Base-by-base conservation (phyloP, 208 protist genomes). In the Leishmania gerbilli region DNA sequence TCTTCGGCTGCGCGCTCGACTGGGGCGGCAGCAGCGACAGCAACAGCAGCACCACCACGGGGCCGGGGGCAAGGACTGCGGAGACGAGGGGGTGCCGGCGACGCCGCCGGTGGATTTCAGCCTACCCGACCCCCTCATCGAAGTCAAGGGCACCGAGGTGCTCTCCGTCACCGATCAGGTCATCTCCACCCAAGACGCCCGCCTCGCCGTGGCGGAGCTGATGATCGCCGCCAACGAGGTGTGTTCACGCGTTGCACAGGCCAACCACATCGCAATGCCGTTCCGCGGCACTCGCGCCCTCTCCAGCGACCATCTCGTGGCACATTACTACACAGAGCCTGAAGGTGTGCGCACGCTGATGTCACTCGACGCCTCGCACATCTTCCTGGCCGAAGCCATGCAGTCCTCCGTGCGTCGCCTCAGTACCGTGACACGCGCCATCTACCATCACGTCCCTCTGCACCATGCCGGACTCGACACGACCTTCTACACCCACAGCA, bases 211-310 rank as follows among this genome's bases (percentile, higher is more conserved):
- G 37, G 93, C 93, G 58, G 93, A 98, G 87, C 88, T 98, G 64
- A 98, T 98, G 95, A 98, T 98, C 47, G 95, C 95, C 21, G 95
- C 95, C 0, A 98, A 98, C 79, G 95, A 98, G 84, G 95, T 95
- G 3, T 98, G 95, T 84, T 96, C 95, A 42, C 92, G 95, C 40
- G 84, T 98, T 5, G 95, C 93, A 49, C 93, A 97, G 84, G 88
- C 87, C 24, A 83, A 96, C 62, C 84, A 89, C 64, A 42, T 98
- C 40, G 34, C 93, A 1, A 91, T 98, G 69, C 95, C 95, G 15
- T 96, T 87, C 80, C 90, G 95, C 27, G 95, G 93, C 55, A 98
- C 95, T 64, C 90, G 95, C 24, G 77, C 84, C 58, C 84, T 88
- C 47, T 98, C 95, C 31, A 90, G 79, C 72, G 91, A 96, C 45